phyloP scores from a whole-genome alignment of 179 eudicot genomes.

The Beta macrorhiza region DNA sequence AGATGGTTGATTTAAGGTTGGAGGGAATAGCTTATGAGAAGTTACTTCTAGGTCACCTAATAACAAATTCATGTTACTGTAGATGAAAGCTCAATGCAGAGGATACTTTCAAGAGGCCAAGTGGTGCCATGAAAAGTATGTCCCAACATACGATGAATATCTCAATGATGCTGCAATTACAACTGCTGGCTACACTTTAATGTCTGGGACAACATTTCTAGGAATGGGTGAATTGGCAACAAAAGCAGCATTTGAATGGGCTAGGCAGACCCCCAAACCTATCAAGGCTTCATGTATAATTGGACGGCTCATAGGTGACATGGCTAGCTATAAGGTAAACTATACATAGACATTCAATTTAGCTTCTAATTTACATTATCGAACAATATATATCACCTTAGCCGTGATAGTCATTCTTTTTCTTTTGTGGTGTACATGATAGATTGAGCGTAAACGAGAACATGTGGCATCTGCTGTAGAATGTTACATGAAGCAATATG shows the following conservation, averaged over 20 bases:
- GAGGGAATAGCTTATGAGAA: too few relatives aligned
- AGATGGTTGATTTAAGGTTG: too few relatives aligned
- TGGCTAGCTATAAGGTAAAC: constrained; percentile 13
- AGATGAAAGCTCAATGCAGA: constrained; percentile 26
- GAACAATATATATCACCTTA: too few relatives aligned
- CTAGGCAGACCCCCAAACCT: constrained; percentile 16
- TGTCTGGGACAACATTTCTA: constrained; percentile 17
- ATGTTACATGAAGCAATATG: constrained; percentile 28
- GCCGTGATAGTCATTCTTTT: not conserved
- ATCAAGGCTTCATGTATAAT: constrained; percentile 29
- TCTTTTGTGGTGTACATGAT: not conserved
- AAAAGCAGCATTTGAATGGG: constrained; percentile 35
- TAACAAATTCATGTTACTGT: not conserved
- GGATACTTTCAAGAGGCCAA: constrained; percentile 29
- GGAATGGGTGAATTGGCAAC: constrained; percentile 33
- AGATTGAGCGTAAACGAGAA: constrained; percentile 23
- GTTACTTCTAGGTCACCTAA: not conserved
- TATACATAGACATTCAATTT: not conserved
- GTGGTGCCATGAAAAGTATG: constrained; percentile 28
- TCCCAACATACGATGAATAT: constrained; percentile 31
- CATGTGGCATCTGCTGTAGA: constrained; percentile 28
- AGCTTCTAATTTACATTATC: not conserved
- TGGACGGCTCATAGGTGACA: constrained; percentile 28
- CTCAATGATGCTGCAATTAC: constrained; percentile 29
- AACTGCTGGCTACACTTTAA: constrained; percentile 31